These are phyloP conservation scores for Wickerhamiella sergipiensis DNA, from an alignment of 805 yeast genomes.

Conservation along the genomic window DNA sequence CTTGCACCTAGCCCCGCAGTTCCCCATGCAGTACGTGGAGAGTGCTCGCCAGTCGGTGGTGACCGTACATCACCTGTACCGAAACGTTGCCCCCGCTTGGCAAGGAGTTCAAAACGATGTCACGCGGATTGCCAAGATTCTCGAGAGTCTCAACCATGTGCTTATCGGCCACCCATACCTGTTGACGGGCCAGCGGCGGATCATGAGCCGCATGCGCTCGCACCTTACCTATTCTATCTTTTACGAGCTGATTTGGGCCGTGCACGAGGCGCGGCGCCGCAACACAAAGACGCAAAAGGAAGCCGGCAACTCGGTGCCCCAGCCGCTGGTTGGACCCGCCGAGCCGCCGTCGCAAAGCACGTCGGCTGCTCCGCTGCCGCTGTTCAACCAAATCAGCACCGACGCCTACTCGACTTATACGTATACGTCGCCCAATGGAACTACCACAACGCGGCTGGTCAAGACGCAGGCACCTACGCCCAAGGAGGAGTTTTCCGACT, in stretches of 20 bases:
- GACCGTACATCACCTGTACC: conserved; percentile 73
- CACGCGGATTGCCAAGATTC: conserved; percentile 77
- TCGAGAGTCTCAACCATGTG: conserved; percentile 79
- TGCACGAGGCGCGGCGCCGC: conserved; percentile 83
- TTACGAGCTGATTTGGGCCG: conserved; percentile 86
- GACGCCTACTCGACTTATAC: conserved; percentile 80
- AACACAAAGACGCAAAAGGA: conserved; percentile 17
- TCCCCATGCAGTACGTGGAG: conserved; percentile 58
- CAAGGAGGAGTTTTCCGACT: background rate
- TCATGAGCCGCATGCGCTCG: conserved; percentile 78
- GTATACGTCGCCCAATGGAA: conserved; percentile 83
- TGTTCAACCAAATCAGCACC: conserved; percentile 76
- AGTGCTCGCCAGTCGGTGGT: conserved; percentile 88
- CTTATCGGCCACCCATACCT: conserved; percentile 78
- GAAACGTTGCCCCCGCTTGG: conserved; percentile 88
- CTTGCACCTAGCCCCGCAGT: conserved; percentile 62
- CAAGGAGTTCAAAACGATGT: conserved; percentile 80
- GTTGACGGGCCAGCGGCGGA: conserved; percentile 55
- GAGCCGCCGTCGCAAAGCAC: conserved; percentile 28
- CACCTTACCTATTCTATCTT: conserved; percentile 84
- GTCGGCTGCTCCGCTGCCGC: conserved; percentile 40
- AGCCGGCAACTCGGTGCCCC: conserved; percentile 9
- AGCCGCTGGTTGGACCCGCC: conserved; percentile 14
- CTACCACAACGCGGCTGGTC: conserved; percentile 75
- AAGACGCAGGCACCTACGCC: conserved; percentile 68